Base-by-base conservation (phyloP, 2,329 filamentous ascomycete genomes). In the Trichoderma atroviride region DNA sequence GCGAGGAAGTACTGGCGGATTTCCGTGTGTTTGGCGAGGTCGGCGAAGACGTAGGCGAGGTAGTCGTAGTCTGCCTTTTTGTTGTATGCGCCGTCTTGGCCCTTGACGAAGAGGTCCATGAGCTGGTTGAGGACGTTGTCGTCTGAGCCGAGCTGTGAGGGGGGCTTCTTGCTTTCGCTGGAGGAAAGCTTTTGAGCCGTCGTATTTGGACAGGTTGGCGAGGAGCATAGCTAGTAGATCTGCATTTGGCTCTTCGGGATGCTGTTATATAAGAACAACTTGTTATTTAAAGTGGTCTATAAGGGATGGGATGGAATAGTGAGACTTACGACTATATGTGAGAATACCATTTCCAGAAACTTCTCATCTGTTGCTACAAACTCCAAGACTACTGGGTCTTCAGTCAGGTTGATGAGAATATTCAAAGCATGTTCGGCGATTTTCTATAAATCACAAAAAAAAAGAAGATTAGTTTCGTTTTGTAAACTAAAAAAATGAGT, bases 41-140 rank as follows among this genome's bases (percentile, higher is more conserved):
- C 95, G 52, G 96, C 95, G 78, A 99, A 96, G 68, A 97, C 85
- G 77, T 98, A 99, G 53, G 94, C 89, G 29, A 99, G 87, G 80
- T 98, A 97, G 82, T 99, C 94, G 79, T 89, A 98, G 80, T 95
- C 87, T 70, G 94, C 94, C 31, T 91, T 79, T 76, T 92, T 91
- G 84, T 98, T 98, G 80, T 96, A 94, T 11, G 86, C 84, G 29
- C 91, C 92, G 71, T 92, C 90, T 27, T 92, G 90, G 24, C 95
- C 95, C 82, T 96, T 96, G 77, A 98, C 96, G 78, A 99, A 99
- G 74, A 96, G 91, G 79, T 98, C 96, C 79, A 99, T 89, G 35
- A 99, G 84, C 80, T 98, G 96, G 79, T 97, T 94, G 75, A 98
- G 88, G 5, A 93, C 90, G 70, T 88, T 85, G 43, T 90, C 86